Conservation (phyloP, 2,329 filamentous ascomycete species). For the Penicillium sp. region DNA sequence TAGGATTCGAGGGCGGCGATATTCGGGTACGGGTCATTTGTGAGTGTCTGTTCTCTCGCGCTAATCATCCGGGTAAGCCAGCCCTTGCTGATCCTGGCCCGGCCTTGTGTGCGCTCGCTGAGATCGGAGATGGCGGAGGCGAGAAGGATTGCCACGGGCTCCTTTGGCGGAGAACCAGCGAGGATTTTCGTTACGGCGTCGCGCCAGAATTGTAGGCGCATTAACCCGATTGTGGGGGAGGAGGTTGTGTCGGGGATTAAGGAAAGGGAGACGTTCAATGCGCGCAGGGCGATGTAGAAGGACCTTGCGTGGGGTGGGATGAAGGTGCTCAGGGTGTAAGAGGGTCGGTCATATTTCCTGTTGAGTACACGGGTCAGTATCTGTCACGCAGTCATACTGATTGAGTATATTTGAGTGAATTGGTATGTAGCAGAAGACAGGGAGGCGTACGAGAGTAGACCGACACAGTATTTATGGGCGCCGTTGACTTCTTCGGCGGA, state of each 20-base stretch:
- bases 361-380: conserved; percentile 1
- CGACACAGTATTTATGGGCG: conserved; percentile 59
- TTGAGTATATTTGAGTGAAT: neutral
- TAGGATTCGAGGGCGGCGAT: conserved; percentile 78
- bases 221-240: conserved; percentile 77
- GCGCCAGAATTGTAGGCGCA: conserved; percentile 95
- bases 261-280: conserved; percentile 89
- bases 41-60: conserved; percentile 77
- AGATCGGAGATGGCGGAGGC: conserved; percentile 66
- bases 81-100: conserved; percentile 60
- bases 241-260: conserved; percentile 87
- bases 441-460: conserved; percentile 53
- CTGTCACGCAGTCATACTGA: neutral
- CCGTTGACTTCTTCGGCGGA: conserved; percentile 50
- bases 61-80: conserved; percentile 76
- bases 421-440: neutral
- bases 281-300: conserved; percentile 84
- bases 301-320: conserved; percentile 71
- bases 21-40: conserved; percentile 75
- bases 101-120: conserved; percentile 46
- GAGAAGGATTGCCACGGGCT: conserved; percentile 85
- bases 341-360: conserved; percentile 85
- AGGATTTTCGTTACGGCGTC: conserved; percentile 79
- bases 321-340: conserved; percentile 81
- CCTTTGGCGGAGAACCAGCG: conserved; percentile 74